These are phyloP conservation scores for Colletotrichum somersetense DNA, from an alignment of 2,329 filamentous ascomycete species.

Conservation along the genomic window DNA sequence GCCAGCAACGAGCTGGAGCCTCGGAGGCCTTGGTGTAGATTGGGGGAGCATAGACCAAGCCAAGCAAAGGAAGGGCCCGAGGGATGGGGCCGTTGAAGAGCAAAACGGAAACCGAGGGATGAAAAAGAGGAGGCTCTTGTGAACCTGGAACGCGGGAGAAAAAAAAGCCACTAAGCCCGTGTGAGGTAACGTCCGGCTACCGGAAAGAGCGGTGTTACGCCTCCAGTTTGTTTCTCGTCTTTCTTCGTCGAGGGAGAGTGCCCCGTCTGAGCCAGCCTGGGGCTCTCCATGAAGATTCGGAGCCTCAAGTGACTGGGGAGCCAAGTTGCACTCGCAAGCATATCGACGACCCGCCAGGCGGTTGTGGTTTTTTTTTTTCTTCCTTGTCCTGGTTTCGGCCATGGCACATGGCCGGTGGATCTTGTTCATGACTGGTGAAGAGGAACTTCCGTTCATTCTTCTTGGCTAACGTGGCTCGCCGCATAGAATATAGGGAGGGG, in stretches of 20 bases:
- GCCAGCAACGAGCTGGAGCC: slow-evolving; percentile 20
- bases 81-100: slow-evolving; percentile 13
- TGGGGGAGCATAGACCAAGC: slow-evolving; percentile 31
- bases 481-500: slow-evolving; percentile 23
- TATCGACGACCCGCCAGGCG: slow-evolving; percentile 30
- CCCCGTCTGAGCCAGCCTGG: slow-evolving; percentile 19
- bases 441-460: slow-evolving; percentile 5
- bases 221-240: slow-evolving; percentile 36
- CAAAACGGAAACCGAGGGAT: slow-evolving; percentile 2
- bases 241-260: slow-evolving; percentile 14
- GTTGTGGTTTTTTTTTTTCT: not conserved
- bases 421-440: slow-evolving; percentile 36
- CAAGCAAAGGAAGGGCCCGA: slow-evolving; percentile 19
- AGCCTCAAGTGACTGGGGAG: slow-evolving; percentile 11
- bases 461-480: not conserved
- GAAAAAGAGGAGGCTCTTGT: slow-evolving; percentile 27
- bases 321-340: slow-evolving; percentile 25
- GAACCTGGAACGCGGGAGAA: slow-evolving; percentile 31
- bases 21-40: slow-evolving; percentile 20
- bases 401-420: slow-evolving; percentile 39
- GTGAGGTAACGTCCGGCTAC: slow-evolving; percentile 20
- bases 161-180: slow-evolving; percentile 13
- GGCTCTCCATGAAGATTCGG: slow-evolving; percentile 19
- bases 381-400: slow-evolving; percentile 30
- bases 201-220: slow-evolving; percentile 36